phyloP scores from a whole-genome alignment of 2,329 filamentous ascomycete species.

The Clarireedia hainanense region DNA sequence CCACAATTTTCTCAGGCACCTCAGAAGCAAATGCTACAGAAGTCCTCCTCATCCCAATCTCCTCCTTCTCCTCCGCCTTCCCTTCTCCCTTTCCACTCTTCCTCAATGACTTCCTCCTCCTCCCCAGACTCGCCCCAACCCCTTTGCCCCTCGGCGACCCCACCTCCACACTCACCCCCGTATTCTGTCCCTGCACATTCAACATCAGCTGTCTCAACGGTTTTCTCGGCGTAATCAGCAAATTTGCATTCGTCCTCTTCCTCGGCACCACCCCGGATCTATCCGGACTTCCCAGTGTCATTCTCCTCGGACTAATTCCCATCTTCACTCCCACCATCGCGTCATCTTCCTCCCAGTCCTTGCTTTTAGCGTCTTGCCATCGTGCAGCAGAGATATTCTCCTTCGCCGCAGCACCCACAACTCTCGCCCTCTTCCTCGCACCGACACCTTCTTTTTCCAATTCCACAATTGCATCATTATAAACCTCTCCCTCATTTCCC shows the following conservation, averaged over 20 bases:
- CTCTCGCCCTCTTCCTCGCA: constrained; percentile 31
- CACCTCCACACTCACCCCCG: not conserved
- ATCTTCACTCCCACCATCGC: not conserved
- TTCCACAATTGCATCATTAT: constrained; percentile 25
- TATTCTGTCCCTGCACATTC: not conserved
- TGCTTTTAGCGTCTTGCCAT: constrained; percentile 22
- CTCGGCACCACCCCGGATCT: constrained; percentile 15
- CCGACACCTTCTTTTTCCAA: constrained; percentile 29
- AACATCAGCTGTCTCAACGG: constrained; percentile 14
- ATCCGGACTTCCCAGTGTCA: constrained; percentile 7
- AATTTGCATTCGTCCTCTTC: constrained; percentile 29
- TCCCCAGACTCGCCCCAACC: constrained; percentile 5
- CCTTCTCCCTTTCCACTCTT: constrained; percentile 17
- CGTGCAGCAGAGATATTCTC: constrained; percentile 28
- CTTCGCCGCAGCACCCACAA: constrained; percentile 21
- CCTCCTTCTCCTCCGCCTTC: not conserved
- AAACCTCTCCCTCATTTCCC: constrained; percentile 16
- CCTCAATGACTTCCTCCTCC: constrained; percentile 20
- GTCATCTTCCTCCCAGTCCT: not conserved
- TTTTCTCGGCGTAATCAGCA: constrained; percentile 28
- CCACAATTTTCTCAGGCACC: not conserved
- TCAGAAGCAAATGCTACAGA: not conserved
- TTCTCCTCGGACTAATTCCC: constrained; percentile 12
- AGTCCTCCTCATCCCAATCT: not conserved
- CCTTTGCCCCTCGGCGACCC: not conserved